A percentile compares a stretch with the other conserved stretches of the same genome.
These are phyloP conservation scores for Phellinidium pouzarii DNA, from an alignment of 1,284 basidiomycete genomes.

Conservation along the genomic window DNA sequence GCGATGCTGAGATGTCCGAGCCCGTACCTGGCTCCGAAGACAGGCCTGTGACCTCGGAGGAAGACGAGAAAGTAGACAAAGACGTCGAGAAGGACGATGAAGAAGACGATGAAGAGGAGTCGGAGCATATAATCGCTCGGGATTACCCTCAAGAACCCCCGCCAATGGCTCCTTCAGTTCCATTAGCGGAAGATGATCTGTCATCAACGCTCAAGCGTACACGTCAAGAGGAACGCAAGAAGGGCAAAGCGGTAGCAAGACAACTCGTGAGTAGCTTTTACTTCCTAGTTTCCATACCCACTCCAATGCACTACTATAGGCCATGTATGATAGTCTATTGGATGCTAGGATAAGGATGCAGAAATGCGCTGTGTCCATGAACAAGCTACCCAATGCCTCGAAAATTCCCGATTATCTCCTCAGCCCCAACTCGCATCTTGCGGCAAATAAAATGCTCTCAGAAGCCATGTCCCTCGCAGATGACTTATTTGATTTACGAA, in stretches of 20 bases:
- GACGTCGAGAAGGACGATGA: slow-evolving; percentile 11
- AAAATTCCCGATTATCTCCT: slow-evolving; percentile 23
- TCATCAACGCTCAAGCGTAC: slow-evolving; percentile 48
- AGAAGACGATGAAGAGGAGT: slow-evolving; percentile 20
- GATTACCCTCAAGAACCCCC: not conserved
- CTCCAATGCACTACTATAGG: slow-evolving; percentile 36
- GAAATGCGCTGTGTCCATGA: slow-evolving; percentile 63
- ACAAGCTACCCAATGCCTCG: slow-evolving; percentile 48
- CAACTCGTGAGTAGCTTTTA: slow-evolving; percentile 61
- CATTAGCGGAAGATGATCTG: slow-evolving; percentile 37
- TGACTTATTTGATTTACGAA: slow-evolving; percentile 63
- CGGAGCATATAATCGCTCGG: slow-evolving; percentile 23
- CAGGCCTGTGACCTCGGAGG: slow-evolving; percentile 15
- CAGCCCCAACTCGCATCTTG: slow-evolving; percentile 22
- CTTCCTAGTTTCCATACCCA: not conserved
- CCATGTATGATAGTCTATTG: slow-evolving; percentile 77
- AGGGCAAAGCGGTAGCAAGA: slow-evolving; percentile 75
- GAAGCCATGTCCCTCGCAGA: slow-evolving; percentile 56
- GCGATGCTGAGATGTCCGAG: slow-evolving; percentile 19
- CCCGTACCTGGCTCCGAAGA: slow-evolving; percentile 3
- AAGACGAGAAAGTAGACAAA: slow-evolving; percentile 1
- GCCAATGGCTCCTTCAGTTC: not conserved
- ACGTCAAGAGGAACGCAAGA: slow-evolving; percentile 58
- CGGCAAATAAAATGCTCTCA: slow-evolving; percentile 42
- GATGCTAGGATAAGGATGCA: slow-evolving; percentile 87